Base-by-base conservation (phyloP, 164 flowering plant species). In the Aristolochia californica region DNA sequence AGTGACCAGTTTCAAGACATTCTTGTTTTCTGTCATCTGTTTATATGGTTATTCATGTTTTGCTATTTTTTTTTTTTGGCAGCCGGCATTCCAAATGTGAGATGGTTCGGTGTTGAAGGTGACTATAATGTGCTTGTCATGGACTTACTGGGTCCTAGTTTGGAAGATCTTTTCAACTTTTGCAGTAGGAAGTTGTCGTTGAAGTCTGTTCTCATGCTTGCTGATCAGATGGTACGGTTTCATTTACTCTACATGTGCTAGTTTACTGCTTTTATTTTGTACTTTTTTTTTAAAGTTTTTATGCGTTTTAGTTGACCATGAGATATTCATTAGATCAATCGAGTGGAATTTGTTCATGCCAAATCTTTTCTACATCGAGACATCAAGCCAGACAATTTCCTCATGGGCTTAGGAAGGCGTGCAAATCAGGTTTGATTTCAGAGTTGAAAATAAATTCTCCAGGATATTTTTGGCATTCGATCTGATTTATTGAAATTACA, bases 51-150 rank as follows among this genome's bases (percentile, higher is more conserved):
- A 26, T 15, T 27, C 43, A 14, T 47, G 15, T 54, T 60, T 45
- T 50, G 26, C 24, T 47, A 34, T 57, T 43, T 40, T 43, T 62
- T 40, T 43, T 62, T 22, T 53, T 53, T 74, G 66, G 53, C 81
- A 88, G 96, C 94, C 67, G 96, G 96, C 22, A 75, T 88, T 66
- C 93, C 93, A 55, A 84, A 85, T 71, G 94, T 85, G 61, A 80
- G 82, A 76, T 88, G 94, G 97, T 88, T 82, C 77, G 94, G 94
- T 48, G 94, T 84, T 34, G 94, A 88, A 65, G 97, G 97, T 45
- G 97, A 88, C 55, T 88, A 83, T 58, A 88, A 88, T 77, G 93
- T 88, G 54, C 76, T 88, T 30, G 96, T 85, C 68, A 88, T 88
- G 85, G 97, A 88, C 77, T 73, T 88, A 64, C 83, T 88, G 62